Evolutionary conservation across 2,329 filamentous ascomycete species (phyloP).

Genomic region (Xylariaceae sp.): DNA sequence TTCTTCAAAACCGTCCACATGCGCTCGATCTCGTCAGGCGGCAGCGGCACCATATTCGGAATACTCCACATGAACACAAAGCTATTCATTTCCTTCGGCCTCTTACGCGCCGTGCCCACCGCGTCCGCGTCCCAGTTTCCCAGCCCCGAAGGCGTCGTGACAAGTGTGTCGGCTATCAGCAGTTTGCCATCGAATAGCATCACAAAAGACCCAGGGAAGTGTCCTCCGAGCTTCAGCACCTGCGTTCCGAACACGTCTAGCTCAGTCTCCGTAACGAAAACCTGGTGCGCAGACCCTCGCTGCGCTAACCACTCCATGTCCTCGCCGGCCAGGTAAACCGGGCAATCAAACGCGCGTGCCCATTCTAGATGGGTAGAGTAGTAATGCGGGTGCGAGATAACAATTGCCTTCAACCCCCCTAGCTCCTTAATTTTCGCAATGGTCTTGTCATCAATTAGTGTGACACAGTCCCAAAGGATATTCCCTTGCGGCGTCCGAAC

Average conservation of each 20-base stretch:
- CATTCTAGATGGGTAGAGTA: constrained; percentile 79
- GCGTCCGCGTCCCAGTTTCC: constrained; percentile 55
- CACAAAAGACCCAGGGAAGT: constrained; percentile 78
- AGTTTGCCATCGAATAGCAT: constrained; percentile 66
- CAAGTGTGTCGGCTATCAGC: constrained; percentile 79
- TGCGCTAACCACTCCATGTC: constrained; percentile 69
- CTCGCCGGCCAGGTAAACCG: constrained; percentile 70
- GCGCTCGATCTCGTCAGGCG: constrained; percentile 63
- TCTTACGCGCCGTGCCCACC: constrained; percentile 41
- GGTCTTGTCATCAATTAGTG: constrained; percentile 70
- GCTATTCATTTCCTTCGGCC: constrained; percentile 54
- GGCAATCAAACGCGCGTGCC: constrained; percentile 71
- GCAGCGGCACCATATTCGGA: constrained; percentile 75
- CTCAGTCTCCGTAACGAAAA: constrained; percentile 52
- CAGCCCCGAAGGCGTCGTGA: constrained; percentile 68
- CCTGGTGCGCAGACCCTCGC: constrained; percentile 47
- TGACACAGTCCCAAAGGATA: constrained; percentile 80
- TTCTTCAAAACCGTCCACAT: constrained; percentile 74
- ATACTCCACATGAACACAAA: constrained; percentile 81
- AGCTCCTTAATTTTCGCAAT: constrained; percentile 60
- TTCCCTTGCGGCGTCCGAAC: constrained; percentile 71
- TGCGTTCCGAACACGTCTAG: constrained; percentile 44
- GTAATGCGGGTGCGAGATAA: constrained; percentile 82
- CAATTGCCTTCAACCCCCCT: constrained; percentile 74
- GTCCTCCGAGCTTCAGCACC: constrained; percentile 75